Conservation (phyloP, 2,329 filamentous ascomycete species). For the Emericellopsis cladophorae region DNA sequence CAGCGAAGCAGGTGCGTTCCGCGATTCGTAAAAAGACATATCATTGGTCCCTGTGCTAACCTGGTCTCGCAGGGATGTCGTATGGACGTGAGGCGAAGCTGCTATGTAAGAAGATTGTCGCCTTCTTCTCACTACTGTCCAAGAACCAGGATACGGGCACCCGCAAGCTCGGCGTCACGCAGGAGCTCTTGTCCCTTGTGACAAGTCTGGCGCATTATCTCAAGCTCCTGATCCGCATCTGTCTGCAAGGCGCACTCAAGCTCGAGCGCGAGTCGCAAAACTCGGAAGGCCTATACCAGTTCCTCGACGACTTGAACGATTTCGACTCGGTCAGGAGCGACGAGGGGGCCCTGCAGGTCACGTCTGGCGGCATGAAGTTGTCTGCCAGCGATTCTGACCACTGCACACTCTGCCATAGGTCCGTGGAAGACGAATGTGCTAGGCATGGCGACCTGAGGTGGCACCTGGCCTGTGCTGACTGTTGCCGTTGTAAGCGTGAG, state of each 20-base stretch:
- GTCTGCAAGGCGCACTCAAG: slow-evolving; percentile 82
- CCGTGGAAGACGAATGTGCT: slow-evolving; percentile 90
- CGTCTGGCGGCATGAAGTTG: slow-evolving; percentile 50
- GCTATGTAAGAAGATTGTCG: slow-evolving; percentile 98
- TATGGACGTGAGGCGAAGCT: slow-evolving; percentile 96
- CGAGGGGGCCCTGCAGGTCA: slow-evolving; percentile 56
- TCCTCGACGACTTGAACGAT: slow-evolving; percentile 72
- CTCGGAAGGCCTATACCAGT: slow-evolving; percentile 64
- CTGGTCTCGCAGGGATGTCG: slow-evolving; percentile 50
- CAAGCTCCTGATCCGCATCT: slow-evolving; percentile 93
- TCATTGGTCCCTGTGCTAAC: neutral
- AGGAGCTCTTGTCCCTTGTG: slow-evolving; percentile 93
- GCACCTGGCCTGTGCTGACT: slow-evolving; percentile 74
- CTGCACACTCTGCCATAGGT: slow-evolving; percentile 67
- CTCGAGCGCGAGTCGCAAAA: slow-evolving; percentile 73
- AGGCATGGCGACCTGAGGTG: slow-evolving; percentile 64
- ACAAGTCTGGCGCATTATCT: slow-evolving; percentile 95
- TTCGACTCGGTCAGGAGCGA: slow-evolving; percentile 67
- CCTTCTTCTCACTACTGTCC: slow-evolving; percentile 89
- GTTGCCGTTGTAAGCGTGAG: slow-evolving; percentile 51
- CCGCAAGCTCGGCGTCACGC: slow-evolving; percentile 86
- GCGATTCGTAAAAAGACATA: neutral
- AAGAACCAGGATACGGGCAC: slow-evolving; percentile 90
- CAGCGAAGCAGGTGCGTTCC: slow-evolving; percentile 57
- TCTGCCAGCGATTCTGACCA: slow-evolving; percentile 73